A percentile compares a stretch with the other conserved stretches of the same genome.
These are phyloP conservation scores for Flaveria robusta DNA, from an alignment of 129 eudicot species.

Conservation along the genomic window DNA sequence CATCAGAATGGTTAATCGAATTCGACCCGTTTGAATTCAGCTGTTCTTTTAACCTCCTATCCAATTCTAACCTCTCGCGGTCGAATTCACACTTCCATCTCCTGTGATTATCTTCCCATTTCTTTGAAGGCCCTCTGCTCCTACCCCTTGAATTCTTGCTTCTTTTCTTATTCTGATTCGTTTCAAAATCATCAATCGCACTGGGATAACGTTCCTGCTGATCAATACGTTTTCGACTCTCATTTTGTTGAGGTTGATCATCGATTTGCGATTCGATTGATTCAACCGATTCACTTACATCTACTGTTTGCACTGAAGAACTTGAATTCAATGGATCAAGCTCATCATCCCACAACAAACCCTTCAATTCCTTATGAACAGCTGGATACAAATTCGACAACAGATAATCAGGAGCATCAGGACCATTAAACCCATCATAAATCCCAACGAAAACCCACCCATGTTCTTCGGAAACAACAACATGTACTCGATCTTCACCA, in stretches of 20 bases:
- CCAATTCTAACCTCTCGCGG: slow-evolving; percentile 83
- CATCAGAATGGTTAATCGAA: slow-evolving; percentile 65
- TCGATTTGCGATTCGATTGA: neutral
- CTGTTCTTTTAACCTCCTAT: slow-evolving; percentile 77
- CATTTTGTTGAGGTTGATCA: slow-evolving; percentile 4
- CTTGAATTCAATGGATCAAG: slow-evolving; percentile 32
- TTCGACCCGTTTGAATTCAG: slow-evolving; percentile 44
- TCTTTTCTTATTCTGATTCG: slow-evolving; percentile 38
- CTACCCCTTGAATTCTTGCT: slow-evolving; percentile 47
- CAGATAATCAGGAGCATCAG: slow-evolving; percentile 95
- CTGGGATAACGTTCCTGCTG: slow-evolving; percentile 57
- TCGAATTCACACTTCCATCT: slow-evolving; percentile 92
- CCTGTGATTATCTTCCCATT: slow-evolving; percentile 92
- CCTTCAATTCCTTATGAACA: slow-evolving; percentile 88
- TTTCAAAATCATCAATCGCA: slow-evolving; percentile 39
- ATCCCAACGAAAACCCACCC: slow-evolving; percentile 99
- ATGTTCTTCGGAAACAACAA: slow-evolving; percentile 93
- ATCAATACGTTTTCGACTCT: slow-evolving; percentile 30
- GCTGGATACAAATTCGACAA: slow-evolving; percentile 76
- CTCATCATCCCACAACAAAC: slow-evolving; percentile 88
- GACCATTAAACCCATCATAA: slow-evolving; percentile 97
- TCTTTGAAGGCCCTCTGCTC: slow-evolving; percentile 55
- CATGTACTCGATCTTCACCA: slow-evolving; percentile 99
- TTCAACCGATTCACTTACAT: neutral
- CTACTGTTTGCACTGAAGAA: neutral